Evolutionary conservation across 176 grass and related monocot genomes (phyloP), one percentile per base, ranked within the genome.

Genomic region (Zoysia pacifica): DNA sequence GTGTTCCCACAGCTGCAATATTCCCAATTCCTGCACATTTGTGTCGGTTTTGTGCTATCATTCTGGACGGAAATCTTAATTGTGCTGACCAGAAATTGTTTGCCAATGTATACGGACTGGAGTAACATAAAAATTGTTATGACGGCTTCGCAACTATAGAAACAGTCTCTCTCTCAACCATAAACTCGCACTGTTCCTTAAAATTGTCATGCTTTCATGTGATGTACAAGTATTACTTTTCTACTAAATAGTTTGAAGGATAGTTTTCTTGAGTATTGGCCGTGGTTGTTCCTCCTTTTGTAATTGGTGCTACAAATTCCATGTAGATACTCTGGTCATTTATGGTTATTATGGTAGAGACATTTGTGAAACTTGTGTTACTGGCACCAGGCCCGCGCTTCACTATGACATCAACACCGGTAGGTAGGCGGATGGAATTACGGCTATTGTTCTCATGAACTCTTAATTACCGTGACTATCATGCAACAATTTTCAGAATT

Each of bases 221-320:
- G n/a, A 0, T 2, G 18, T 71, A 40, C 44, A 16, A 45, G 51
- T 11, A 16, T 20, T 28, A 19, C 1, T 5, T 40, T 16, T 42
- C 20, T 18, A 53, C 47, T 76, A 35, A n/a, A 42, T 49, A 43
- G 47, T 4, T 4, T 3, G 10, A n/a, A 58, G 1, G 7, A 42
- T 5, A 13, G 60, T 10, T 61, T 42, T 36, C 43, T 60, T 70
- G 73, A 46, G 52, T 69, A n/a, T 45, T 45, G 50, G n/a, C 65
- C 45, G 15, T 51, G 14, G 5, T 16, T 52, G 41, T 41, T 36
- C 40, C 1, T 36, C 40, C 1, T 80, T 69, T 50, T 67, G 11
- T 67, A 66, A 4, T 10, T 48, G 36, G 59, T 84, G 19, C 19
- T 14, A 51, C 71, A 67, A 67, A 15, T 42, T 73, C 38, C 67